A percentile compares a stretch with the other conserved stretches of the same genome.
phyloP scores from a whole-genome alignment of 768 basidiomycete species.

The Neoboletus magnificus region DNA sequence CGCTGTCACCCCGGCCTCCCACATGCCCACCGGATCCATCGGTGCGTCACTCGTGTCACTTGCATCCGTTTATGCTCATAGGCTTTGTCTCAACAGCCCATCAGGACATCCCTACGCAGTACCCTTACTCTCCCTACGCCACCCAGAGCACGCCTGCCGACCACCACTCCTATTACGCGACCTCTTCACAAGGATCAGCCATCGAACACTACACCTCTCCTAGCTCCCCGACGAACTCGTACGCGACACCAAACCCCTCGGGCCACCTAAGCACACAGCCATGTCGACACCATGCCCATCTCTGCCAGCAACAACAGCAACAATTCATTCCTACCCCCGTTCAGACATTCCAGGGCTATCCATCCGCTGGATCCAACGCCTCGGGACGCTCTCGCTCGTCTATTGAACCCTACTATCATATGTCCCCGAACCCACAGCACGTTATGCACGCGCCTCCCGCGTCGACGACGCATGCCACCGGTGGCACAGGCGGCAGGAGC shows the following conservation, averaged over 20 bases:
- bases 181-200: constrained; percentile 13
- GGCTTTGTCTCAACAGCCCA: constrained; percentile 17
- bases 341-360: constrained; percentile 38
- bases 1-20: constrained; percentile 20
- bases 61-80: constrained; percentile 7
- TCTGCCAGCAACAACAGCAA: constrained; percentile 18
- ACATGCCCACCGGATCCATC: constrained; percentile 22
- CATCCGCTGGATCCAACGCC: constrained; percentile 27
- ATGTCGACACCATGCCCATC: constrained; percentile 17
- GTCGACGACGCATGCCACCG: constrained; percentile 10
- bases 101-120: constrained; percentile 15
- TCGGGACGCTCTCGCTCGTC: constrained; percentile 27
- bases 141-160: constrained; percentile 17
- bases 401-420: constrained; percentile 39
- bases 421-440: constrained; percentile 40
- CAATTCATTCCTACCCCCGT: constrained; percentile 51
- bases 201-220: constrained; percentile 24
- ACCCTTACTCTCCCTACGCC: constrained; percentile 21
- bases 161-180: constrained; percentile 26
- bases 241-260: constrained; percentile 17
- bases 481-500: constrained; percentile 15
- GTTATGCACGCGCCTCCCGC: constrained; percentile 13
- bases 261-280: constrained; percentile 13
- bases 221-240: constrained; percentile 19
- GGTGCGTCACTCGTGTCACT: constrained; percentile 23